A percentile compares a stretch with the other conserved stretches of the same genome.
Conservation (phyloP, 768 basidiomycete genomes). For the Tubosaeta sp. region DNA sequence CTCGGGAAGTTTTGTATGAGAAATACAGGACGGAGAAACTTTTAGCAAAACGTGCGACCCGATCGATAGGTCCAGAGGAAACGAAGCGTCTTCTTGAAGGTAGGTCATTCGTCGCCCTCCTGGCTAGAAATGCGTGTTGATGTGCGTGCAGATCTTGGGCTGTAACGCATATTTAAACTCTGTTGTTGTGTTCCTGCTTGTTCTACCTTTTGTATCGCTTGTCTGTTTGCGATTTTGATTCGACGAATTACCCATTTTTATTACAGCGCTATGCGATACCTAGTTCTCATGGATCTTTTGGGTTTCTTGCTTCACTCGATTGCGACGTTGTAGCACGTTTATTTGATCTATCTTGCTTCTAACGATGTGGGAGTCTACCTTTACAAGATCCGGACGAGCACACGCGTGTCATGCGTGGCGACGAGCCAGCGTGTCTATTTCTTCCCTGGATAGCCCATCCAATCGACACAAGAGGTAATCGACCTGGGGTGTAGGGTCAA, state of each 20-base stretch:
- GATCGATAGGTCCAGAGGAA: constrained; percentile 71
- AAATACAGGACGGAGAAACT: constrained; percentile 89
- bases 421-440: constrained; percentile 61
- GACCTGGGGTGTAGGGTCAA: constrained; percentile 49
- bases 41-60: constrained; percentile 78
- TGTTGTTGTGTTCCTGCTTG: constrained; percentile 22
- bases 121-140: constrained; percentile 23
- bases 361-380: constrained; percentile 3
- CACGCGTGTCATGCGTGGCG: constrained; percentile 8
- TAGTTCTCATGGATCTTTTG: constrained; percentile 15
- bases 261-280: constrained; percentile 18
- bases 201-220: constrained; percentile 12
- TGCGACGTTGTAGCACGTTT: constrained; percentile 23
- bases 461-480: constrained; percentile 92
- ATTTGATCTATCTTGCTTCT: constrained; percentile 20
- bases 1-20: constrained; percentile 90
- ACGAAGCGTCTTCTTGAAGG: constrained; percentile 71
- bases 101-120: constrained; percentile 30
- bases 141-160: constrained; percentile 40
- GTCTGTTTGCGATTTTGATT: constrained; percentile 2
- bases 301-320: constrained; percentile 21
- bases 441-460: constrained; percentile 76
- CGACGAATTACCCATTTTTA: constrained; percentile 2
- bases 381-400: constrained; percentile 4
- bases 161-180: constrained; percentile 32